These are phyloP conservation scores for Lindgomyces ingoldianus DNA, from an alignment of 495 filamentous ascomycete genomes.

Conservation along the genomic window DNA sequence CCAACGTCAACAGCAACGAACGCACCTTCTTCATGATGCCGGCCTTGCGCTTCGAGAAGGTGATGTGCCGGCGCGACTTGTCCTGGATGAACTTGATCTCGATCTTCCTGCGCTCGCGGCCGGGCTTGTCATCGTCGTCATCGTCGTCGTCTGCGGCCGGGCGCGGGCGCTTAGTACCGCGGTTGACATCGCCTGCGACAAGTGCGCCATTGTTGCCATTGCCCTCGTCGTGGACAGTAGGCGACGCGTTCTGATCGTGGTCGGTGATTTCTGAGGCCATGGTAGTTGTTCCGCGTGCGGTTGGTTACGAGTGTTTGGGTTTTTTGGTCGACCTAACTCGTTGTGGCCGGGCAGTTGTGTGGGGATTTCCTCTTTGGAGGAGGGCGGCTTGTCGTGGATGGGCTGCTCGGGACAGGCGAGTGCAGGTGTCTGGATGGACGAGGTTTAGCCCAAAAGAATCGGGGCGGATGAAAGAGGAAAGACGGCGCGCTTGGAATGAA, in stretches of 20 bases:
- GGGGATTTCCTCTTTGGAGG: slow-evolving; percentile 42
- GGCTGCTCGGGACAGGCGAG: slow-evolving; percentile 16
- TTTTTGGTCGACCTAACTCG: slow-evolving; percentile 37
- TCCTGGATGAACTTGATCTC: slow-evolving; percentile 99
- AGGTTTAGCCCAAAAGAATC: slow-evolving; percentile 28
- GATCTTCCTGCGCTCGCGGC: slow-evolving; percentile 98
- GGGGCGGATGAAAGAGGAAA: slow-evolving; percentile 36
- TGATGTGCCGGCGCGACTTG: slow-evolving; percentile 99
- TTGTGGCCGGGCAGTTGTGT: slow-evolving; percentile 37
- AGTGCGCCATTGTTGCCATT: slow-evolving; percentile 55
- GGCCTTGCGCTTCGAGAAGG: slow-evolving; percentile 99
- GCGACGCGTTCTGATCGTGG: slow-evolving; percentile 50
- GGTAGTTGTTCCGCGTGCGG: slow-evolving; percentile 23
- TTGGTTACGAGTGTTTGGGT: slow-evolving; percentile 36
- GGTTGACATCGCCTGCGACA: slow-evolving; percentile 60
- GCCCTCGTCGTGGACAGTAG: slow-evolving; percentile 58
- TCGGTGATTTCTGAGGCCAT: slow-evolving; percentile 48
- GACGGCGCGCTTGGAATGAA: slow-evolving; percentile 34
- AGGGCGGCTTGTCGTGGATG: neutral
- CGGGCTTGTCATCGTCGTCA: slow-evolving; percentile 96
- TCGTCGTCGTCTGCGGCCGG: slow-evolving; percentile 89
- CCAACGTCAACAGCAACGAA: slow-evolving; percentile 7
- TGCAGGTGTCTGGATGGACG: slow-evolving; percentile 6
- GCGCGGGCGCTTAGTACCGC: slow-evolving; percentile 87
- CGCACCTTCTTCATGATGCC: slow-evolving; percentile 99